These are phyloP conservation scores for Rhytidiadelphus loreus DNA, from an alignment of 225 moss, liverwort and hornwort genomes.

Conservation along the genomic window DNA sequence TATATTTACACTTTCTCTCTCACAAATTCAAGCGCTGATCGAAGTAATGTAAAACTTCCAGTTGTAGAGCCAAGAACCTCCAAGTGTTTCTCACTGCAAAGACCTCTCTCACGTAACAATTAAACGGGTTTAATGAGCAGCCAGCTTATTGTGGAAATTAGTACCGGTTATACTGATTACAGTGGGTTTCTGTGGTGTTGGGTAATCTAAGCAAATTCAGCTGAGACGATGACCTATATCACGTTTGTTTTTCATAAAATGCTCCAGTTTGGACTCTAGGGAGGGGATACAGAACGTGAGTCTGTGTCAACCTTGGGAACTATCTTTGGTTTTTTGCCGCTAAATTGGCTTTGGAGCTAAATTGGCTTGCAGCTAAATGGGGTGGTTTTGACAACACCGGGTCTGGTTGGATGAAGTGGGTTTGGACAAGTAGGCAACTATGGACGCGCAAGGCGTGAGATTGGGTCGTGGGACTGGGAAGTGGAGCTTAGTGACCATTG, in stretches of 20 bases:
- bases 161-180: background rate
- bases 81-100: background rate
- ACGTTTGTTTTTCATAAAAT: slow-evolving; percentile 14
- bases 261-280: slow-evolving; percentile 6
- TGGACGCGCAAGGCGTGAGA: slow-evolving; percentile 26
- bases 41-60: background rate
- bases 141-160: background rate
- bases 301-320: background rate
- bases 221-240: background rate
- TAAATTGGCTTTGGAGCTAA: slow-evolving; percentile 3
- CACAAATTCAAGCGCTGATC: background rate
- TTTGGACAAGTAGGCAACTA: slow-evolving; percentile 17
- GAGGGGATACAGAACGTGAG: background rate
- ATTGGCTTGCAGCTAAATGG: slow-evolving; percentile 20
- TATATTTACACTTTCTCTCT: background rate
- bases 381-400: slow-evolving; percentile 53
- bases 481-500: slow-evolving; percentile 31
- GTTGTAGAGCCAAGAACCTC: slow-evolving; percentile 29
- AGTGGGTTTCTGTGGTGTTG: background rate
- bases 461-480: slow-evolving; percentile 9
- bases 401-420: slow-evolving; percentile 36
- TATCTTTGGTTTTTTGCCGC: background rate
- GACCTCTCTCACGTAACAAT: background rate
- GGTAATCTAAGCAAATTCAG: background rate
- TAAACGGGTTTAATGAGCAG: background rate